These are phyloP conservation scores for Caloboletus firmus DNA, from an alignment of 1,284 basidiomycete species.

Conservation along the genomic window DNA sequence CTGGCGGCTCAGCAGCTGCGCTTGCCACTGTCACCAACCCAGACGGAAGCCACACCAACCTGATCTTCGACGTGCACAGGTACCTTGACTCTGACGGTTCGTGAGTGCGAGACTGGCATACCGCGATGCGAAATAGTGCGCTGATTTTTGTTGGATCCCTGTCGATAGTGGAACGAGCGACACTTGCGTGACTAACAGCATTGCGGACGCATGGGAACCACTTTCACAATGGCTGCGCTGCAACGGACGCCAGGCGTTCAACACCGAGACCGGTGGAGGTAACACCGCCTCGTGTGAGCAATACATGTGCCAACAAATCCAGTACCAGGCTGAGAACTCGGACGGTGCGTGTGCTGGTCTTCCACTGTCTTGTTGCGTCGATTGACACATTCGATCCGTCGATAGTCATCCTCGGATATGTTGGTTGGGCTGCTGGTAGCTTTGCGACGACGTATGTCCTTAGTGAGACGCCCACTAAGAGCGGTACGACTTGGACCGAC, in stretches of 20 bases:
- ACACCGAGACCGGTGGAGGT: slow-evolving; percentile 63
- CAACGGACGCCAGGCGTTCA: slow-evolving; percentile 56
- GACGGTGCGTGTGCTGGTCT: slow-evolving; percentile 8
- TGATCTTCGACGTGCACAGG: slow-evolving; percentile 17
- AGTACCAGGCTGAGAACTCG: slow-evolving; percentile 14
- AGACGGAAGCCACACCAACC: slow-evolving; percentile 7
- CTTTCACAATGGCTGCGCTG: slow-evolving; percentile 50
- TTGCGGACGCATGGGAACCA: slow-evolving; percentile 39
- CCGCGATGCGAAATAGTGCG: not conserved
- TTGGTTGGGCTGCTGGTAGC: slow-evolving; percentile 13
- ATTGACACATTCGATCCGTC: not conserved
- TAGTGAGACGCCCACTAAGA: slow-evolving; percentile 12
- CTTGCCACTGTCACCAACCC: slow-evolving; percentile 43
- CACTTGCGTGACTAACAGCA: slow-evolving; percentile 9
- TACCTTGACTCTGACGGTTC: slow-evolving; percentile 17
- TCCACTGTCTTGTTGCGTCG: not conserved
- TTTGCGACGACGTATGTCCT: slow-evolving; percentile 11
- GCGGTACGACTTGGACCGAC: slow-evolving; percentile 10
- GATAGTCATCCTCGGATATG: slow-evolving; percentile 16
- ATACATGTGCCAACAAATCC: slow-evolving; percentile 47
- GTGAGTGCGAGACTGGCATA: slow-evolving; percentile 1
- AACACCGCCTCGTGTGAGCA: slow-evolving; percentile 48
- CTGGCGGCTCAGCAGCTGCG: slow-evolving; percentile 49
- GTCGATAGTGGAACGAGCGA: not conserved
- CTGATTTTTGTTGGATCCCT: not conserved